phyloP scores from a whole-genome alignment of 163 green algal genomes.

The Volvox carteri region DNA sequence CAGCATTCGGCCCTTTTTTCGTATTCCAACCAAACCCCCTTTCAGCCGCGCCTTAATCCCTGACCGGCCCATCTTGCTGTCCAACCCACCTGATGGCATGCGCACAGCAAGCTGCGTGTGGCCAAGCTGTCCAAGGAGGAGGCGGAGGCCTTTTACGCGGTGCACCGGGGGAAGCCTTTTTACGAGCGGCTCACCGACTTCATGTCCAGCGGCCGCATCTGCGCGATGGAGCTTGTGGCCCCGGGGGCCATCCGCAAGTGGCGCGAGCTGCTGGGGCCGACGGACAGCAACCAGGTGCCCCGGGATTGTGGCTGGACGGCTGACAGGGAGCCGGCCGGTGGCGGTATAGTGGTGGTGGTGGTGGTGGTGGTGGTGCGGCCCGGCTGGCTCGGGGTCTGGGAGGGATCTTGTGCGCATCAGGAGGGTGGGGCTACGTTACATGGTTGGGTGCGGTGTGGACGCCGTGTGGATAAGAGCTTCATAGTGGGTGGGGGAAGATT shows the following conservation, averaged over 20 bases:
- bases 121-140: constrained; percentile 75
- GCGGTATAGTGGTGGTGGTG: not conserved
- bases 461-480: no score
- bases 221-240: constrained; percentile 79
- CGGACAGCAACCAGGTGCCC: constrained; percentile 71
- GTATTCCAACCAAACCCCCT: no score
- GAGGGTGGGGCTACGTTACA: no score
- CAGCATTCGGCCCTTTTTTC: no score
- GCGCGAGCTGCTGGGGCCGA: constrained; percentile 76
- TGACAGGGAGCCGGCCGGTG: not conserved
- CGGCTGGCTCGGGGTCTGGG: no score
- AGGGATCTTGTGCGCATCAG: no score
- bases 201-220: constrained; percentile 77
- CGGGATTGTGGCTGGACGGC: not conserved
- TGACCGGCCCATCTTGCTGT: no score
- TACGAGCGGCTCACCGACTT: constrained; percentile 74
- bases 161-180: constrained; percentile 79
- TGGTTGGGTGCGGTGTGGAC: no score
- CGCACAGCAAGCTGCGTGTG: constrained; percentile 76
- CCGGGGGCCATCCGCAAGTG: constrained; percentile 69
- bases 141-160: constrained; percentile 78
- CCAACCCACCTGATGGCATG: not conserved
- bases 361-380: not conserved
- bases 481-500: no score
- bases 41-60: no score